Base-by-base conservation (phyloP, 73 alveolate species). In the Paramecium octaurelia region DNA sequence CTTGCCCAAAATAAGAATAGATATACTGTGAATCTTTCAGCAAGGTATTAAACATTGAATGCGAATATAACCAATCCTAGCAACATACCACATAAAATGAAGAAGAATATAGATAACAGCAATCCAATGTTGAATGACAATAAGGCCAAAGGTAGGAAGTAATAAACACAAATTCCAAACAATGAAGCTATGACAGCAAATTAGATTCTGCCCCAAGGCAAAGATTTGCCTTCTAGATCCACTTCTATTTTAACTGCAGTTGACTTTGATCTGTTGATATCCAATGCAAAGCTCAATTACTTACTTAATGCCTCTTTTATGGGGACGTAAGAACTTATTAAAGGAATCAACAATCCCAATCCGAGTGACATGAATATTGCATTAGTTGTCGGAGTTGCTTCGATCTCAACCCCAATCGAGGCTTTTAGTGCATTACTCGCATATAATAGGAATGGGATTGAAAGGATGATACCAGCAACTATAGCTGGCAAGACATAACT, bases 81-180 rank as follows among this genome's bases (percentile, higher is more conserved):
- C 21, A 98, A 80, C 96, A 98, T 93, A 18, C 99, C 99, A 27
- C 97, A 85, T 43, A 98, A 94, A 40, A 98, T 98, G 76, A 97
- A 94, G 93, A 98, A 95, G 97, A 98, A 98, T 43, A 98, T 97
- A 23, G 92, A 86, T 18, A 98, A 95, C 23, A 98, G 86, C 95
- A 98, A 85, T 34, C 97, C 97, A 85, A 98, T 94, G 91, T 97
- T 95, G 64, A 96, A 54, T 23, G 98, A 95, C 6, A 98, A 90
- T 89, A 98, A 86, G 12, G 99, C 94, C 50, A 98, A 80, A 11
- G 99, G 99, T 68, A 98, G 92, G 88, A 97, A 96, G 93, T 98
- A 98, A 92, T 97, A 98, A 58, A 98, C 96, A 7, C 98, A 92
- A 27, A 98, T 93, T 3, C 99, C 99, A 95, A 97, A 97, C 60